Conservation (phyloP, 257 asterid species). For the Catharanthus roseus region DNA sequence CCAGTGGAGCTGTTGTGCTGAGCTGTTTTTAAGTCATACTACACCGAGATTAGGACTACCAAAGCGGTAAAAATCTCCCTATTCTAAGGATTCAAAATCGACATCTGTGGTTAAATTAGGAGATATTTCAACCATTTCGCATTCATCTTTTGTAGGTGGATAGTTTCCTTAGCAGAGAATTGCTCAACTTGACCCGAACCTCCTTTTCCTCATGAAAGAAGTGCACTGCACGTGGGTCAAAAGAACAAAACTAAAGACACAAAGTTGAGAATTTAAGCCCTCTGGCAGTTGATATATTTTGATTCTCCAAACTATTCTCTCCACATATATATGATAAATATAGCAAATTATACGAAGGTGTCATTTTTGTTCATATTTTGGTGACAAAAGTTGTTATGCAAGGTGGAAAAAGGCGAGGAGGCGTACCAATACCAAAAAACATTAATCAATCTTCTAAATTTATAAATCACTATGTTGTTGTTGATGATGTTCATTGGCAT, state of each 20-base stretch:
- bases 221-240: not conserved
- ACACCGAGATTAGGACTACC: no score
- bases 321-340: not conserved
- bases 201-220: not conserved
- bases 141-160: no score
- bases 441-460: slow-evolving; percentile 19
- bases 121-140: no score
- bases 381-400: slow-evolving; percentile 32
- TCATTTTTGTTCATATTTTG: slow-evolving; percentile 1
- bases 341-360: not conserved
- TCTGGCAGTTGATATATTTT: not conserved
- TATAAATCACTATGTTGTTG: slow-evolving; percentile 20
- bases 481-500: slow-evolving; percentile 24
- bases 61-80: no score
- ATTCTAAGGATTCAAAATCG: no score
- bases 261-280: no score
- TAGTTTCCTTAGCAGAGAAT: no score
- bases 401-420: slow-evolving; percentile 13
- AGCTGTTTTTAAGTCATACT: no score
- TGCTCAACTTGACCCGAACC: no score
- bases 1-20: no score
- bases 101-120: no score
- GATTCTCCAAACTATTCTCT: not conserved
- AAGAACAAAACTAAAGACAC: not conserved
- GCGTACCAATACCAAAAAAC: slow-evolving; percentile 6